Base-by-base conservation (phyloP, 345 rosid species). In the Aegle marmelos region DNA sequence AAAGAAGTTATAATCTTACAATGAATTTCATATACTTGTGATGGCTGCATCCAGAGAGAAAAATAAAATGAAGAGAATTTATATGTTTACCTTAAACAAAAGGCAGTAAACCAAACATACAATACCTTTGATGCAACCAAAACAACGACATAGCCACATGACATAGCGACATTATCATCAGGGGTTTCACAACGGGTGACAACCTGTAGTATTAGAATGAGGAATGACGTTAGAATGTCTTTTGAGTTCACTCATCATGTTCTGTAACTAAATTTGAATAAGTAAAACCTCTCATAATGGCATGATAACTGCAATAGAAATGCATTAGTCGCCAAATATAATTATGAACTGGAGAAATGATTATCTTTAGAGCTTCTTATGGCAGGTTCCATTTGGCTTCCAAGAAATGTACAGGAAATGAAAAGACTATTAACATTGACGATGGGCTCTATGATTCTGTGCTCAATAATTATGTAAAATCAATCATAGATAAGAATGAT, bases 121-220 rank as follows among this genome's bases (percentile, higher is more conserved):
- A 53, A 58, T 88, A 96, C 99, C 98, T 94, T 87, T 14, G 98
- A 90, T 45, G 91, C 80, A 76, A 96, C 91, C 25, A 85, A 85
- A 82, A 91, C 92, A 72, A 92, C 88, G 73, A 92, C 94, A 37
- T 92, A 81, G 67, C 90, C 91, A 79, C 89, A 83, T 21, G 97
- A 97, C 82, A 92, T 94, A 72, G 87, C 86, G 25, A 90, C 82
- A 86, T 68, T 83, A 83, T 82, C 87, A 33, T 82, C 87, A 33
- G 92, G 94, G 83, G 85, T 88, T 82, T 75, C 89, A 82, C 90
- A 85, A 71, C 78, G 84, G 57, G 90, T 85, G 74, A 90, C 93
- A 75, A 92, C 88, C 99, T 94, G 87, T 79, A 74, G 84, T 28
- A 70, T 67, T 54, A 45, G 76, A 76, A 74, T 25, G 31, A 24